These are phyloP conservation scores for Brassica hybrid DNA, from an alignment of 441 rosid species.

Conservation along the genomic window DNA sequence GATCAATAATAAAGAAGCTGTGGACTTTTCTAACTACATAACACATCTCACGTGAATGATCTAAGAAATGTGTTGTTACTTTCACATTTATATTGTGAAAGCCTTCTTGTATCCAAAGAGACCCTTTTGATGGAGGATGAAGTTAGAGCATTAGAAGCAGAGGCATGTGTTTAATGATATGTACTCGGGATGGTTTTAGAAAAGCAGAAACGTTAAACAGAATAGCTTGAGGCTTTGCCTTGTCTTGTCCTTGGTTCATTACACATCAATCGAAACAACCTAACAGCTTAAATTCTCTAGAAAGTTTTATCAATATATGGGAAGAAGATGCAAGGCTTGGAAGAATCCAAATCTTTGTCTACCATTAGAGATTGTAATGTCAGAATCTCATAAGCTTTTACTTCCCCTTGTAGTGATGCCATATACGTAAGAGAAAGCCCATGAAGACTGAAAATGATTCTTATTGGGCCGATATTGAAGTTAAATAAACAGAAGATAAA, in stretches of 20 bases:
- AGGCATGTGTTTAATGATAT: neutral
- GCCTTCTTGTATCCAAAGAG: neutral
- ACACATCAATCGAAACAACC: neutral
- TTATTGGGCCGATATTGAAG: neutral
- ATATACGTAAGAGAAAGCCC: neutral
- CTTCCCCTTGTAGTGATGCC: neutral
- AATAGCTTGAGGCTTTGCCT: neutral
- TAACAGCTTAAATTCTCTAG: neutral
- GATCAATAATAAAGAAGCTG: neutral
- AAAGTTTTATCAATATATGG: neutral
- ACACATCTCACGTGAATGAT: neutral
- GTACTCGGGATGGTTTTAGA: neutral
- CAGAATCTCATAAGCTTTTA: neutral
- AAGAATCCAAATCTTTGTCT: neutral
- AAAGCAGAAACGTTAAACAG: neutral
- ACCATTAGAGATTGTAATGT: neutral
- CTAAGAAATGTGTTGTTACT: neutral
- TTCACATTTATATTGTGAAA: neutral
- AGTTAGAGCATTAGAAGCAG: neutral
- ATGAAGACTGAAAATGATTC: neutral
- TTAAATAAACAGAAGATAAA: neutral
- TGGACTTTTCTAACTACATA: neutral
- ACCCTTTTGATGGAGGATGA: neutral
- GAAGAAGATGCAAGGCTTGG: neutral
- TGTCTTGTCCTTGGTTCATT: neutral